A percentile compares a stretch with the other conserved stretches of the same genome.
phyloP scores from a whole-genome alignment of 306 rosid species.

The Lithocarpus polystachyus region DNA sequence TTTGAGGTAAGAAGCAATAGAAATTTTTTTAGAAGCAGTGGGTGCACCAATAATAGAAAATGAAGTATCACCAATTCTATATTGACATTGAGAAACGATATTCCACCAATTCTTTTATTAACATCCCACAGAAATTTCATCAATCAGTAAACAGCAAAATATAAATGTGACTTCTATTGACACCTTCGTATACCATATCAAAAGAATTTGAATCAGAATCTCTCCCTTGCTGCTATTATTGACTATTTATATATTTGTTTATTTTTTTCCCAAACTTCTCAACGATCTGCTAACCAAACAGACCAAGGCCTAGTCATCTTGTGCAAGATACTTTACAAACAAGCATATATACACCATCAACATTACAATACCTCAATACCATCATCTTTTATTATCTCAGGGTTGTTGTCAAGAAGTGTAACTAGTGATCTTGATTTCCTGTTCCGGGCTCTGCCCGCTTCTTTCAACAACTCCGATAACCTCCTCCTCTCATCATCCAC shows the following conservation, averaged over 20 bases:
- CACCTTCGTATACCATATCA: conserved; percentile 5
- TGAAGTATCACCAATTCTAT: conserved; percentile 16
- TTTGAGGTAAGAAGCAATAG: conserved; percentile 32
- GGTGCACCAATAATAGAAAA: conserved; percentile 49
- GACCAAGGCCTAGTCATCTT: conserved; percentile 30
- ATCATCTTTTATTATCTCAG: conserved; percentile 31
- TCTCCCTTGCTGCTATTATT: conserved; percentile 33
- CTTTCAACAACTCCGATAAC: conserved; percentile 70
- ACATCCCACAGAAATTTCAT: conserved; percentile 26
- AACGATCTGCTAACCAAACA: conserved; percentile 28
- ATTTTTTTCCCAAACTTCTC: conserved; percentile 7
- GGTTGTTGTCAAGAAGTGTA: conserved; percentile 56
- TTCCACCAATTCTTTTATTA: conserved; percentile 29
- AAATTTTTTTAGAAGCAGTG: conserved; percentile 24
- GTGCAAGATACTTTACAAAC: conserved; percentile 8
- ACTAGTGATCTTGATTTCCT: conserved; percentile 57
- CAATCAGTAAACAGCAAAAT: conserved; percentile 25
- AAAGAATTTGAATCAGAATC: conserved; percentile 35
- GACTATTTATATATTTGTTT: neutral
- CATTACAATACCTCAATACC: conserved; percentile 47
- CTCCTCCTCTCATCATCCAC: conserved; percentile 79
- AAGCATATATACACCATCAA: conserved; percentile 29
- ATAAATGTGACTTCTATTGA: conserved; percentile 26
- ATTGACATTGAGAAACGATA: conserved; percentile 28
- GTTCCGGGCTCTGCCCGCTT: conserved; percentile 65